Evolutionary conservation across 2,329 filamentous ascomycete species (phyloP), one percentile per base, ranked within the genome.

Genomic region (Fusarium pseudocircinatum): DNA sequence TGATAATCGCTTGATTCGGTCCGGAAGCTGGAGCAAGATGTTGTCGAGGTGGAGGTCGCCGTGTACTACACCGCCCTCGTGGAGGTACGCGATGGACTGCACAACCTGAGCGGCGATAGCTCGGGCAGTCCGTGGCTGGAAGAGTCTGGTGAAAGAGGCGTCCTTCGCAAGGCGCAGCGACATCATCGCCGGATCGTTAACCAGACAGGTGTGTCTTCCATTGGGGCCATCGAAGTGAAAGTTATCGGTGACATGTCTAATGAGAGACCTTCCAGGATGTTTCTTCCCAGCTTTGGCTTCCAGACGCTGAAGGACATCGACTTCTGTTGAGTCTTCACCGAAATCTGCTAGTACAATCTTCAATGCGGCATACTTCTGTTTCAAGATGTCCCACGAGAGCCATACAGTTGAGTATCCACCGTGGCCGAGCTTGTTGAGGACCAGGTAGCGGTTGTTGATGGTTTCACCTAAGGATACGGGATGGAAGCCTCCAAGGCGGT

Each of bases 371-470:
- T 75, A 75, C 30, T 69, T 72, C 26, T 71, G 72, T 52, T 71
- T 75, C 50, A 71, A 37, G 22, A 75, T 73, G 40, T 76, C 74
- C 66, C 75, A 73, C 7, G 74, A 76, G 15, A 76, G 74, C 74
- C 74, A 76, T 2, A 75, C 74, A n/a, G 74, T 76, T n/a, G 74
- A 76, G 52, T 75, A 77, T 18, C 72, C 68, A 18, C 74, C 74
- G 26, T 76, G 72, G 14, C 74, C 74, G n/a, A 76, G 74, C 63
- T 76, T 76, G 37, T 76, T 70, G 34, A 76, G 72, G n/a, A 76
- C 62, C 32, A 74, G 60, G 42, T 76, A 76, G n/a, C 70, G 74
- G 46, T 67, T 44, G 52, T 76, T 72, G 64, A 76, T 71, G n/a
- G 71, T 74, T 54, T 76, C 74, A 26, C 74, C 74, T 6, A 76